Evolutionary conservation across 495 filamentous ascomycete genomes (phyloP).

Genomic region (Bacidia rubella): DNA sequence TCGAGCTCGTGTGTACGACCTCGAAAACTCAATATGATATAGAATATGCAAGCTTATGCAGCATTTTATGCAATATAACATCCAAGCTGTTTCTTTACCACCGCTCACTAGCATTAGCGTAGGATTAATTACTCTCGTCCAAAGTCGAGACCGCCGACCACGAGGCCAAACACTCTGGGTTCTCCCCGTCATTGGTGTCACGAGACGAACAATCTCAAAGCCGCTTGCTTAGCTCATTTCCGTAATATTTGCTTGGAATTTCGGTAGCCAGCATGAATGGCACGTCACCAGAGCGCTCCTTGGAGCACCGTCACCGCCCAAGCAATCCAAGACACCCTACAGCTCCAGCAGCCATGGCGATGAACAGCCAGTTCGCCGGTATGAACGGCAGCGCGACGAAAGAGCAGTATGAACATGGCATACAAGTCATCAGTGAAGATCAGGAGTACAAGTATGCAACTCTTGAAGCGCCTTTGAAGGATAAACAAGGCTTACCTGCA

Average conservation of each 20-base stretch:
- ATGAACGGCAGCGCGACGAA: slow-evolving; percentile 52
- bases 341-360: slow-evolving; percentile 48
- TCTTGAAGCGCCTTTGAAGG: background rate
- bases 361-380: slow-evolving; percentile 81
- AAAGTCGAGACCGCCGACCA: background rate
- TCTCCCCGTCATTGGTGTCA: background rate
- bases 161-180: background rate
- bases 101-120: background rate
- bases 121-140: background rate
- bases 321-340: slow-evolving; percentile 25
- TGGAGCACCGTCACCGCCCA: slow-evolving; percentile 10
- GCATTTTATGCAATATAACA: background rate
- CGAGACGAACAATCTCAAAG: background rate
- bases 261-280: background rate
- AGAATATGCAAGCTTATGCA: no score
- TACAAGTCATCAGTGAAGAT: slow-evolving; percentile 91
- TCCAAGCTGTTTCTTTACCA: no score
- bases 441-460: slow-evolving; percentile 83
- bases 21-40: no score
- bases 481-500: background rate
- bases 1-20: no score
- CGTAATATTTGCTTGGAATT: background rate
- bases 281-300: slow-evolving; percentile 1
- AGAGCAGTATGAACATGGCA: slow-evolving; percentile 76
- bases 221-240: background rate